A percentile compares a stretch with the other conserved stretches of the same genome.
These are phyloP conservation scores for Schoenoplectus tabernaemontani DNA, from an alignment of 202 grass and related monocot species.

Conservation along the genomic window DNA sequence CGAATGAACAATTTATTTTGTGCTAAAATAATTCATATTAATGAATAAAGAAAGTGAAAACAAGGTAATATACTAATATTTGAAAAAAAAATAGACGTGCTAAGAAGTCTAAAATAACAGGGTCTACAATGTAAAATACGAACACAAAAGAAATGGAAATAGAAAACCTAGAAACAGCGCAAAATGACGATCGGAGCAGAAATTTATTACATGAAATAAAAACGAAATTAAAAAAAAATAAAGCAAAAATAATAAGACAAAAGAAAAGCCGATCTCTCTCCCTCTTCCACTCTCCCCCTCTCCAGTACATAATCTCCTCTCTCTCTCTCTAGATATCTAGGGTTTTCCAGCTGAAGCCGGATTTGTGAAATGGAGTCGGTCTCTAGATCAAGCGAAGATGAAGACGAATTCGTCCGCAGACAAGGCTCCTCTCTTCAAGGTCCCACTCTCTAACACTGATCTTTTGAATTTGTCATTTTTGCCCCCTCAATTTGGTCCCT, in stretches of 20 bases:
- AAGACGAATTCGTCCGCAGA: constrained; percentile 24
- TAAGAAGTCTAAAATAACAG: not conserved
- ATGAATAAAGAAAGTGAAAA: not conserved
- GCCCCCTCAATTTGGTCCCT: not conserved
- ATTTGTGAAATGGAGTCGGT: constrained; percentile 26
- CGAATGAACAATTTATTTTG: too few species aligned
- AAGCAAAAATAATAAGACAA: not conserved
- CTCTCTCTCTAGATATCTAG: constrained; percentile 12
- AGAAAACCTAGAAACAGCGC: not conserved
- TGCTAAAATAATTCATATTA: too few species aligned
- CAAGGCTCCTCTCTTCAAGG: constrained; percentile 29
- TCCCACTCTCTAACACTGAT: not conserved
- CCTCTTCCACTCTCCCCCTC: not conserved
- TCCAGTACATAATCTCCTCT: not conserved
- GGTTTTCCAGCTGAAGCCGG: constrained; percentile 11
- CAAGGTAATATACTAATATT: not conserved
- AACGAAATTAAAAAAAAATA: not conserved
- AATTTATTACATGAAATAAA: not conserved
- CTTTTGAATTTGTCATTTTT: not conserved
- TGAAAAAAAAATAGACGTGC: not conserved
- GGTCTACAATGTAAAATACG: not conserved
- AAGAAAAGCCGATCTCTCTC: constrained; percentile 1
- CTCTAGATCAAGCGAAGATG: constrained; percentile 35
- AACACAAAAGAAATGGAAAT: not conserved
- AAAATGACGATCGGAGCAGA: not conserved